Evolutionary conservation across 2,329 filamentous ascomycete genomes (phyloP).

Genomic region (Colletotrichum siamense): DNA sequence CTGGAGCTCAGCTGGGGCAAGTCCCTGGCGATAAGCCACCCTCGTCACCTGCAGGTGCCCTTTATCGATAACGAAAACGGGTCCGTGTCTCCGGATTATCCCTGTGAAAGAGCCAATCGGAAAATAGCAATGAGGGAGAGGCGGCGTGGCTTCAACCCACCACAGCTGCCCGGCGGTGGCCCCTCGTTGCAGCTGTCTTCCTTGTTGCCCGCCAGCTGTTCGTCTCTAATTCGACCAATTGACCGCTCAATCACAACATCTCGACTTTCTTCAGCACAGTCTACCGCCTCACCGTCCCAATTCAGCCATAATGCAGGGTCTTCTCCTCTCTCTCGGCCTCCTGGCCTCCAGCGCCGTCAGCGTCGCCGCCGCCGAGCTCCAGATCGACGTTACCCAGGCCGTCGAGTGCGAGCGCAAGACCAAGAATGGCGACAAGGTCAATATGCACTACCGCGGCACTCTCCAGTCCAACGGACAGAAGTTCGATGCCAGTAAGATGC

Average conservation of each 20-base stretch:
- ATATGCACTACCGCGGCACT: constrained; percentile 89
- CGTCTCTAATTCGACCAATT: constrained; percentile 3
- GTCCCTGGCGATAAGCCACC: background rate
- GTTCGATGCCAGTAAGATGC: constrained; percentile 74
- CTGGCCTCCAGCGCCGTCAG: constrained; percentile 57
- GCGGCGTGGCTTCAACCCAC: constrained; percentile 19
- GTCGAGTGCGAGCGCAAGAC: constrained; percentile 84
- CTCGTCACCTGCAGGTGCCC: background rate
- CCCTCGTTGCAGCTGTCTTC: constrained; percentile 11
- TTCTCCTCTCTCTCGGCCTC: constrained; percentile 53
- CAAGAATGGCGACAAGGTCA: constrained; percentile 76
- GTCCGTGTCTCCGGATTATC: background rate
- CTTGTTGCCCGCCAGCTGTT: constrained; percentile 6
- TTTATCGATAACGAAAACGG: constrained; percentile 1
- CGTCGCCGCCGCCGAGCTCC: constrained; percentile 67
- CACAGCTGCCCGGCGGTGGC: background rate
- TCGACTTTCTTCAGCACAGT: background rate
- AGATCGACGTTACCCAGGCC: constrained; percentile 77
- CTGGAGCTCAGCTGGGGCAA: background rate
- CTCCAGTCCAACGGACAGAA: constrained; percentile 74
- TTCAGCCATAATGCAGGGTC: constrained; percentile 50
- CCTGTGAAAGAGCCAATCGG: constrained; percentile 11
- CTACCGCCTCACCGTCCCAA: background rate
- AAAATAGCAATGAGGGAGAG: background rate
- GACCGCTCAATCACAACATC: background rate